A percentile compares a stretch with the other conserved stretches of the same genome.
Evolutionary conservation across 1,284 basidiomycete species (phyloP).

Genomic region (Melampsora americana): DNA sequence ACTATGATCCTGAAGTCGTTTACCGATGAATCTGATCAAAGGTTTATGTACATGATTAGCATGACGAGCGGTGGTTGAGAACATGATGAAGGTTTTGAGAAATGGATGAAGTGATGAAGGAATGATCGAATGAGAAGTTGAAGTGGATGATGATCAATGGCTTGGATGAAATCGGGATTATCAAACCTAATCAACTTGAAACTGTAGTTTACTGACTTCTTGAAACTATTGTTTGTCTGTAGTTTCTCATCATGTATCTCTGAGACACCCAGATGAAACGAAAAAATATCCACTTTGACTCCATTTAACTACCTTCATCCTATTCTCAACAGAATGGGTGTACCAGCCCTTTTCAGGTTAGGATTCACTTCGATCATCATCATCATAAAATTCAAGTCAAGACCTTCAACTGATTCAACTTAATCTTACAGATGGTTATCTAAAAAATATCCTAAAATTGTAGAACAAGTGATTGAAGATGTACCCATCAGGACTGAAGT

Average conservation of each 20-base stretch:
- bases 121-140: no score
- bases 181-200: no score
- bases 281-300: no score
- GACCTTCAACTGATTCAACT: neutral
- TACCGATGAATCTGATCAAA: conserved; percentile 37
- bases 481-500: conserved; percentile 50
- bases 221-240: no score
- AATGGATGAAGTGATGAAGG: no score
- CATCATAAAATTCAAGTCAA: neutral
- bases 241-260: no score
- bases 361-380: neutral
- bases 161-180: no score
- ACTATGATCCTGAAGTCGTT: conserved; percentile 17
- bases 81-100: conserved; percentile 3
- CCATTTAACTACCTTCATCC: no score
- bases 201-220: no score
- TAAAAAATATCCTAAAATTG: conserved; percentile 55
- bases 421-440: conserved; percentile 54
- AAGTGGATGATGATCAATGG: no score
- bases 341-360: conserved; percentile 42
- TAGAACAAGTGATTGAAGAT: conserved; percentile 53
- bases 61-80: neutral
- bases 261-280: no score
- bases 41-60: conserved; percentile 41
- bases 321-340: conserved; percentile 24